Evolutionary conservation across 208 protist genomes (phyloP).

Genomic region (Porcisia hertigi): DNA sequence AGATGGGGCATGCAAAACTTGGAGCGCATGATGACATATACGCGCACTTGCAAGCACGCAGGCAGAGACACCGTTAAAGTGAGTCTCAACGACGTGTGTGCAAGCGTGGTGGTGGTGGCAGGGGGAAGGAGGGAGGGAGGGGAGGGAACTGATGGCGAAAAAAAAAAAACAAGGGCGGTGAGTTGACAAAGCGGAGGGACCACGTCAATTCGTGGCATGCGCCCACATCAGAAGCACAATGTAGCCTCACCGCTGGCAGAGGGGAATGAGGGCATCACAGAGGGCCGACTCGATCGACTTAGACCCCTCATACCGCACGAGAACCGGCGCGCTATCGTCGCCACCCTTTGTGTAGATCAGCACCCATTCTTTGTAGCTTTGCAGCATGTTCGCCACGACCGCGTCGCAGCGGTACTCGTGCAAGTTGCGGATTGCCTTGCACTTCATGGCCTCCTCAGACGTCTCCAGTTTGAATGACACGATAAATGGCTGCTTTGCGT

Average conservation of each 20-base stretch:
- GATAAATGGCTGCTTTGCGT: constrained; percentile 36
- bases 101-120: neutral
- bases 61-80: neutral
- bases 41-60: too few relatives aligned
- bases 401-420: constrained; percentile 62
- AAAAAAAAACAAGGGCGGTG: neutral
- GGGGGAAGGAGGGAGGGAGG: neutral
- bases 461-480: constrained; percentile 90
- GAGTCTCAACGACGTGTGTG: neutral
- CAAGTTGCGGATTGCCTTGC: constrained; percentile 77
- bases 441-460: constrained; percentile 55
- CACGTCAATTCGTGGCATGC: neutral
- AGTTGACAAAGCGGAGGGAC: neutral
- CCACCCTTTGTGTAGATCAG: constrained; percentile 55
- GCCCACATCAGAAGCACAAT: neutral
- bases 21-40: too few relatives aligned
- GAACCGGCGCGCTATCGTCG: constrained; percentile 31
- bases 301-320: constrained; percentile 31
- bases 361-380: constrained; percentile 80
- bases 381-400: constrained; percentile 85
- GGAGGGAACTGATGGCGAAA: too few relatives aligned
- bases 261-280: constrained; percentile 53
- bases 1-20: too few relatives aligned
- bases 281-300: constrained; percentile 61
- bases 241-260: neutral